phyloP scores from a whole-genome alignment of 2,329 filamentous ascomycete genomes.

The Cercospora berteroae region DNA sequence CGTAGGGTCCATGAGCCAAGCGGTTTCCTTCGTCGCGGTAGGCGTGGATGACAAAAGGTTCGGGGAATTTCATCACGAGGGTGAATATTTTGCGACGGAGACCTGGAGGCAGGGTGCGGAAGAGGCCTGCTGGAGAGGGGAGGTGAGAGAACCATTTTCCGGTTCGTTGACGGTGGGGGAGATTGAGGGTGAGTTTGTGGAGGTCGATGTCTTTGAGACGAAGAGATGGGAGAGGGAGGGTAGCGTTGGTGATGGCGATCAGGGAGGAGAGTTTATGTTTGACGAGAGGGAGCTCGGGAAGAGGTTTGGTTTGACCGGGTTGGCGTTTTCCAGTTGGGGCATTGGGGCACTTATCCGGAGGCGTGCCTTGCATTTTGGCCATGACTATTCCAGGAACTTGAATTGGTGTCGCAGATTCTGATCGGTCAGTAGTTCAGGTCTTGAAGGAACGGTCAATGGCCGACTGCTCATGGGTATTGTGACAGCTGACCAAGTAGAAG shows the following conservation, averaged over 20 bases:
- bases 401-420: background rate
- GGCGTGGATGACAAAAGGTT: conserved; percentile 7
- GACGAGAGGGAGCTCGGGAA: background rate
- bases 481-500: background rate
- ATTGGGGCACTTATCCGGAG: background rate
- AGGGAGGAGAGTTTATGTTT: background rate
- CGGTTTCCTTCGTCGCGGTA: conserved; percentile 11
- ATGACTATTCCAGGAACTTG: background rate
- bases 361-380: background rate
- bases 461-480: background rate
- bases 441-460: background rate
- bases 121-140: conserved; percentile 10
- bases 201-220: conserved; percentile 7
- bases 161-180: background rate
- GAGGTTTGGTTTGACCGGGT: background rate
- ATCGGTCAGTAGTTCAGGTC: background rate
- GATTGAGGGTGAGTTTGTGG: conserved; percentile 10
- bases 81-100: conserved; percentile 5
- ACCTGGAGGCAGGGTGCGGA: background rate
- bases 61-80: background rate
- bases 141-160: conserved; percentile 10
- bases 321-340: background rate
- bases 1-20: conserved; percentile 3
- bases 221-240: background rate
- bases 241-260: background rate